These are phyloP conservation scores for Canavalia ensiformis DNA, from an alignment of 306 rosid genomes.

Conservation along the genomic window DNA sequence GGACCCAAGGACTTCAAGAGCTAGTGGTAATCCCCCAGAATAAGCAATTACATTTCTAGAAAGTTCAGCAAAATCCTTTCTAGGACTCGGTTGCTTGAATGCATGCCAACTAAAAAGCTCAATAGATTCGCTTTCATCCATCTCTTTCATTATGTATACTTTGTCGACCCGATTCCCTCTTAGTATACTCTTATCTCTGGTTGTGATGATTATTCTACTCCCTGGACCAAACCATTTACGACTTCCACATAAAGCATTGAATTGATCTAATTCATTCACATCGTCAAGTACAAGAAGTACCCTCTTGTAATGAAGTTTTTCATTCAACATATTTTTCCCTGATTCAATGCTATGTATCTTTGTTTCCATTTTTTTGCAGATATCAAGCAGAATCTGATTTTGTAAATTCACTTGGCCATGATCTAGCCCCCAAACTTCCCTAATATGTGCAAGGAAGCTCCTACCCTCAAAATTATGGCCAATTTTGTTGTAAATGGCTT, in stretches of 20 bases:
- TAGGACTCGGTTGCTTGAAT: constrained; percentile 19
- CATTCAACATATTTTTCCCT: neutral
- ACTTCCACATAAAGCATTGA: constrained; percentile 18
- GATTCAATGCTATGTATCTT: neutral
- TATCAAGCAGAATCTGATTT: constrained; percentile 11
- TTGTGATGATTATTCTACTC: constrained; percentile 31
- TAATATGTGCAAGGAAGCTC: constrained; percentile 16
- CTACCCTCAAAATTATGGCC: neutral
- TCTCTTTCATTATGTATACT: neutral
- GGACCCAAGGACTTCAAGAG: constrained; percentile 28
- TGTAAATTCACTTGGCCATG: constrained; percentile 14
- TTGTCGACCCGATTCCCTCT: neutral
- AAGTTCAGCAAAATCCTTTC: neutral
- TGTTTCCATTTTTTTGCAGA: neutral
- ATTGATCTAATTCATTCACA: neutral
- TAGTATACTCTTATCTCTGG: neutral
- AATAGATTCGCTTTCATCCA: neutral
- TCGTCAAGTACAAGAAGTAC: constrained; percentile 42
- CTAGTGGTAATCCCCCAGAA: constrained; percentile 29
- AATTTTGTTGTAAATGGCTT: neutral
- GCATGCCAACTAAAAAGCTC: constrained; percentile 44
- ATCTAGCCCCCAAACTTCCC: neutral
- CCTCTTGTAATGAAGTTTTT: neutral
- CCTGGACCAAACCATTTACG: constrained; percentile 8
- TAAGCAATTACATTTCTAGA: neutral